Conservation (phyloP, 2,329 filamentous ascomycete genomes). For the Fusarium dlaminii region DNA sequence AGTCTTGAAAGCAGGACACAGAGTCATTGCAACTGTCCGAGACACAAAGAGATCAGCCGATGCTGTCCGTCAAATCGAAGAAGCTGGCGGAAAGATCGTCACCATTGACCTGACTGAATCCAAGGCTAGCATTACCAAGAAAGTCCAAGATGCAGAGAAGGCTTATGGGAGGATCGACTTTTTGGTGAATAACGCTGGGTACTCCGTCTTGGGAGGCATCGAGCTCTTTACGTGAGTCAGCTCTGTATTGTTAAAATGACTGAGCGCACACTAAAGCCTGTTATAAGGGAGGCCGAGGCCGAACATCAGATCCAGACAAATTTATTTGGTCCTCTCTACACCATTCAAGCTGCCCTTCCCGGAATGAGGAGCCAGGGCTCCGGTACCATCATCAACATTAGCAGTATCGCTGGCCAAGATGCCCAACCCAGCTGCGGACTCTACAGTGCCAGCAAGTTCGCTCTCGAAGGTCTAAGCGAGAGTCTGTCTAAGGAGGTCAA, state of each 20-base stretch:
- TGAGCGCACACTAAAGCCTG: background rate
- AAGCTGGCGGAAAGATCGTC: conserved; percentile 41
- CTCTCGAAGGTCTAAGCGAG: conserved; percentile 54
- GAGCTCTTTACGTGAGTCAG: conserved; percentile 41
- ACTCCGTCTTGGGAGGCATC: conserved; percentile 39
- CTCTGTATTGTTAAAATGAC: background rate
- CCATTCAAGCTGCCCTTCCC: conserved; percentile 59
- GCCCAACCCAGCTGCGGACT: conserved; percentile 52
- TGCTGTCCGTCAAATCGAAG: conserved; percentile 30
- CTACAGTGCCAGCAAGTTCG: conserved; percentile 59
- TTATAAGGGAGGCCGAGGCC: conserved; percentile 50
- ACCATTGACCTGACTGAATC: conserved; percentile 44
- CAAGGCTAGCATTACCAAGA: conserved; percentile 35
- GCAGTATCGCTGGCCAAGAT: conserved; percentile 54
- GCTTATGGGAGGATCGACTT: conserved; percentile 54
- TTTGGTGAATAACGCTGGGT: conserved; percentile 63
- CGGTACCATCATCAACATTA: conserved; percentile 58
- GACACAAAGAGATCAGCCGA: conserved; percentile 19
- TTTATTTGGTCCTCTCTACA: conserved; percentile 58
- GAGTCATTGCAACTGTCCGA: conserved; percentile 33
- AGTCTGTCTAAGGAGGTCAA: conserved; percentile 54
- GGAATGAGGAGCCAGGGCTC: conserved; percentile 53
- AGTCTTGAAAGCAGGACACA: conserved; percentile 32
- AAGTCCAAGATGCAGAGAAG: conserved; percentile 40
- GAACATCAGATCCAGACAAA: conserved; percentile 57